A percentile compares a stretch with the other conserved stretches of the same genome.
Evolutionary conservation across 495 filamentous ascomycete genomes (phyloP).

Genomic region (Aspergillus conjunctus): DNA sequence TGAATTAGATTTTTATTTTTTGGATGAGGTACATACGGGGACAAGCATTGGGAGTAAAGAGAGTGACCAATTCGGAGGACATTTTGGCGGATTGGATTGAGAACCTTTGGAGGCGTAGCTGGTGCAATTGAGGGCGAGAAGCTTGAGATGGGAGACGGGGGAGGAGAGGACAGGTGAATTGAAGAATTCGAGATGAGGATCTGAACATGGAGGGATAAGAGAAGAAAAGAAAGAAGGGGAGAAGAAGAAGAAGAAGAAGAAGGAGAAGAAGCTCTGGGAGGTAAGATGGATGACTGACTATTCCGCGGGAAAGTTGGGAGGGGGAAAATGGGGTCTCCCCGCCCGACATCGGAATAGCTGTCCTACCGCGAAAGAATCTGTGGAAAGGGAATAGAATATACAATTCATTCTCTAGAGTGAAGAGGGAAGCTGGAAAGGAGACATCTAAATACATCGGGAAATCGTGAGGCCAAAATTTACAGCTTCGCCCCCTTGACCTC

Average conservation of each 20-base stretch:
- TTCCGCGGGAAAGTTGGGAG: conserved; percentile 34
- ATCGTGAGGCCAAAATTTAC: not conserved
- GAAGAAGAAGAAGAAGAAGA: conserved; percentile 32
- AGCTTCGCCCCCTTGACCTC: conserved; percentile 16
- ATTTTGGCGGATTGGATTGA: conserved; percentile 29
- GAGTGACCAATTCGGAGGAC: conserved; percentile 39
- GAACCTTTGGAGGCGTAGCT: not conserved
- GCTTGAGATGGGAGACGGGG: conserved; percentile 10
- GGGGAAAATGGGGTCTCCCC: not conserved
- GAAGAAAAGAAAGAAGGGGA: conserved; percentile 32
- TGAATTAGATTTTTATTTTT: not conserved
- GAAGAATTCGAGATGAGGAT: conserved; percentile 11
- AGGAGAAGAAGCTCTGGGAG: too few species aligned
- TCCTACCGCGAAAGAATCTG: not conserved
- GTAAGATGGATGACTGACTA: conserved; percentile 27
- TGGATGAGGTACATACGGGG: conserved; percentile 42
- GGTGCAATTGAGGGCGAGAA: conserved; percentile 17
- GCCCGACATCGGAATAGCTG: conserved; percentile 16
- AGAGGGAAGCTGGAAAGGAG: not conserved
- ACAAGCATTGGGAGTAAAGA: conserved; percentile 50
- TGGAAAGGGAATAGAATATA: not conserved
- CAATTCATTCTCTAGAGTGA: not conserved
- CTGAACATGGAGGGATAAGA: conserved; percentile 32
- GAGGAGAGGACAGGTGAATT: conserved; percentile 6
- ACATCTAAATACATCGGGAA: conserved; percentile 3